Conservation (phyloP, 352 stramenopile genomes). For the Pythium coloratum region DNA sequence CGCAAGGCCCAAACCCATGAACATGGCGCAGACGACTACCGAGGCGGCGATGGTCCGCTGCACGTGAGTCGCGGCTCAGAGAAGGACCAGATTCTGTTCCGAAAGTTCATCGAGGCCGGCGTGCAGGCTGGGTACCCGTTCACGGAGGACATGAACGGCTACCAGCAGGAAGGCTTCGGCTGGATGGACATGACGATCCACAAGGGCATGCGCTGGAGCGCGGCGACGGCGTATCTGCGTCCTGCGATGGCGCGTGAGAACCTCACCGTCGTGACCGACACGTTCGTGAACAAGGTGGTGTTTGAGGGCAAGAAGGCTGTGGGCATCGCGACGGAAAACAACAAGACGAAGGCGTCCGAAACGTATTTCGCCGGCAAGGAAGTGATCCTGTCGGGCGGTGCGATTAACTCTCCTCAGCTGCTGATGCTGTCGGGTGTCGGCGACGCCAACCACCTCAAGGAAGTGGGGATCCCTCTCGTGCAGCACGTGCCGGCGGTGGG, state of each 20-base stretch:
- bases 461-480: constrained; percentile 72
- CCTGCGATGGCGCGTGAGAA: constrained; percentile 66
- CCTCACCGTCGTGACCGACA: constrained; percentile 78
- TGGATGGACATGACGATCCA: constrained; percentile 89
- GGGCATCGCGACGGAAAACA: constrained; percentile 71
- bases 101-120: constrained; percentile 88
- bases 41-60: constrained; percentile 78
- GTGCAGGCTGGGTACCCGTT: constrained; percentile 85
- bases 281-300: constrained; percentile 81
- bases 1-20: constrained; percentile 83
- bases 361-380: constrained; percentile 78
- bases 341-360: constrained; percentile 49
- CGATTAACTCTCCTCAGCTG: constrained; percentile 88
- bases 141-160: constrained; percentile 90
- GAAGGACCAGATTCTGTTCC: constrained; percentile 83
- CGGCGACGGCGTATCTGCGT: constrained; percentile 74
- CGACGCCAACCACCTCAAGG: constrained; percentile 67
- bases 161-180: constrained; percentile 88
- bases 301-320: constrained; percentile 81
- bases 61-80: constrained; percentile 79
- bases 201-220: constrained; percentile 81
- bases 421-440: constrained; percentile 89
- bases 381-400: constrained; percentile 84
- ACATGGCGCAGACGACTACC: constrained; percentile 74
- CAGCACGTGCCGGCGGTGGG: constrained; percentile 79